Evolutionary conservation across 345 rosid species (phyloP).

Genomic region (Eucalyptus rudis): DNA sequence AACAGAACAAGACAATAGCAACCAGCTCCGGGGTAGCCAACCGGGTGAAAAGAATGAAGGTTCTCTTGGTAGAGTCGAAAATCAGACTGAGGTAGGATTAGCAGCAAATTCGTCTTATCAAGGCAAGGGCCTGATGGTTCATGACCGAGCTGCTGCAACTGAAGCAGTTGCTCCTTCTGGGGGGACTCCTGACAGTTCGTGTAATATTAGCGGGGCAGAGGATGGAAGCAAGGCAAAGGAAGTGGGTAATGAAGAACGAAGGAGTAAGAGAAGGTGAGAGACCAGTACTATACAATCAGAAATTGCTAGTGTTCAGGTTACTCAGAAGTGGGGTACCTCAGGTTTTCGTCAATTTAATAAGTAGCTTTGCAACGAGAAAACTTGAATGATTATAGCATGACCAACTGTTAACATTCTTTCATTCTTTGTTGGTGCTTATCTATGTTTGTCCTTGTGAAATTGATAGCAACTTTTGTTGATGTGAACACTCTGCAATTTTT

Average conservation of each 20-base stretch:
- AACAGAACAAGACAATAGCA: conserved; percentile 18
- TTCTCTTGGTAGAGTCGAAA: conserved; percentile 26
- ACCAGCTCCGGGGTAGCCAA: conserved; percentile 12
- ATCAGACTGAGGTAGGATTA: conserved; percentile 1
- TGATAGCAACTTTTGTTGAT: neutral
- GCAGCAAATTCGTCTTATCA: conserved; percentile 2
- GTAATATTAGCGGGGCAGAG: conserved; percentile 59
- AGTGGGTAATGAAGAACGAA: conserved; percentile 39
- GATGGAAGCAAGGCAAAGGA: conserved; percentile 39
- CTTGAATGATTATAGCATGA: neutral
- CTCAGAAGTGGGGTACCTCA: neutral
- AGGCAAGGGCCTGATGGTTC: neutral
- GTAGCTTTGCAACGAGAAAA: neutral
- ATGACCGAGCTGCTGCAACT: conserved; percentile 12
- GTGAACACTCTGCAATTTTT: neutral
- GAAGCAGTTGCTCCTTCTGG: conserved; percentile 13
- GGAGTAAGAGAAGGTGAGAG: conserved; percentile 66
- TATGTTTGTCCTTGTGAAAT: neutral
- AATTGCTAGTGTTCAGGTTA: neutral
- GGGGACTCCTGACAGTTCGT: conserved; percentile 46
- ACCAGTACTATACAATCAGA: neutral
- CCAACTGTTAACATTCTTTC: neutral
- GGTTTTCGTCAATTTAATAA: neutral
- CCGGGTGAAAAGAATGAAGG: conserved; percentile 32
- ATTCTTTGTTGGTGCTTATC: neutral